These are phyloP conservation scores for Clitopilus passeckerianus DNA, from an alignment of 768 basidiomycete species.

Conservation along the genomic window DNA sequence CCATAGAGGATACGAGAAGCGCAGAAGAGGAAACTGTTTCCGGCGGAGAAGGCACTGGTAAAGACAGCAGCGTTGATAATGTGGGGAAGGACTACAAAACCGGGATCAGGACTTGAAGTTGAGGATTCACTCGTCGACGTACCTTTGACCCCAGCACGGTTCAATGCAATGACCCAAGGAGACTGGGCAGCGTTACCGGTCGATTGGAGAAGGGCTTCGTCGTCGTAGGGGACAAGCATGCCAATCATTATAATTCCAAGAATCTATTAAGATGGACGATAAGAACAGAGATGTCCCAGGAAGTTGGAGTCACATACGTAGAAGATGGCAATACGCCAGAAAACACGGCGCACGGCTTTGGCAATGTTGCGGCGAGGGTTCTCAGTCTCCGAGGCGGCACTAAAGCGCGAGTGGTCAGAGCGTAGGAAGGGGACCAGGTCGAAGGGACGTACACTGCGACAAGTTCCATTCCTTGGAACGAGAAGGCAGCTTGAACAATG, in stretches of 20 bases:
- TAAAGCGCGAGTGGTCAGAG: conserved; percentile 15
- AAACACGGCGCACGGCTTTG: conserved; percentile 71
- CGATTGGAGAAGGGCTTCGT: conserved; percentile 43
- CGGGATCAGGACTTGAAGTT: not conserved
- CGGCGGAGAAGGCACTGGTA: conserved; percentile 69
- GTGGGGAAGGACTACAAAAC: conserved; percentile 44
- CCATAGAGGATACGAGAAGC: conserved; percentile 49
- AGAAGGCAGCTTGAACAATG: conserved; percentile 60
- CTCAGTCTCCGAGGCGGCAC: conserved; percentile 72
- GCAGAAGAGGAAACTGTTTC: conserved; percentile 60
- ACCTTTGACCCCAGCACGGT: conserved; percentile 66
- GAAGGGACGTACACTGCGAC: conserved; percentile 50
- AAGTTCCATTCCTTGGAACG: conserved; percentile 74
- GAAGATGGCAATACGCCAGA: conserved; percentile 77
- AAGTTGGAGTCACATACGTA: conserved; percentile 40
- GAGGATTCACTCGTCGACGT: not conserved
- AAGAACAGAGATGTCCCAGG: not conserved
- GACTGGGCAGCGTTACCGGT: conserved; percentile 68
- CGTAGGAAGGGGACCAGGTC: not conserved
- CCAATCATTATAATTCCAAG: conserved; percentile 71
- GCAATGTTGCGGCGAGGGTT: conserved; percentile 77
- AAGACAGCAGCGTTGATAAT: conserved; percentile 73
- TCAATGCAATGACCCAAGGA: conserved; percentile 83
- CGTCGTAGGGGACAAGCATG: conserved; percentile 72
- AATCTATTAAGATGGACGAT: conserved; percentile 32